Base-by-base conservation (phyloP, 345 rosid genomes). In the Eucalyptus rudis region DNA sequence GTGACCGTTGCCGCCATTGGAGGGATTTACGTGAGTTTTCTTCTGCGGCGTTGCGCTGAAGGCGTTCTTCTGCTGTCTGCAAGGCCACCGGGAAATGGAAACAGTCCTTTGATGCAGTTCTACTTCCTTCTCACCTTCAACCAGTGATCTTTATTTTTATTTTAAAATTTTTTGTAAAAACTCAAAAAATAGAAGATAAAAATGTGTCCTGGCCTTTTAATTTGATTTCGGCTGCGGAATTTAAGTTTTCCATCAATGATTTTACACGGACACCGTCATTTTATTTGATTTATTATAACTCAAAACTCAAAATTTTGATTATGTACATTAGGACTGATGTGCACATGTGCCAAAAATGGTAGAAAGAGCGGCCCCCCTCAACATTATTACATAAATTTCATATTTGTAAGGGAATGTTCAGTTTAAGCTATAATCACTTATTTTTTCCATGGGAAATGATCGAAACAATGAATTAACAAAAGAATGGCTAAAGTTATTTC, bases 311-410 rank as follows among this genome's bases (percentile, higher is more conserved):
- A 13, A 29, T 62, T 15, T 31, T 0, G 2, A 0, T 66, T 31
- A 3, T 64, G 17, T 64, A 7, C 31, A 62, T n/a, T 13, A 62
- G 33, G 7, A 13, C 5, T 0, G 76, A 0, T 7, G 76, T 0
- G 16, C 33, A n/a, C 16, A 7, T 62, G 19, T 62, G 17, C 71
- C 31, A 3, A 66, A 1, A n/a, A n/a, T 7, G 5, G 5, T 64
- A 15, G 1, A n/a, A n/a, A n/a, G 76, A 64, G 0, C 1, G 0
- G 5, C 3, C 76, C 3, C 0, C 14, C 24, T 5, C 44, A 4
- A 33, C 6, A 2, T 33, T 0, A 16, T 68, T 33, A 31, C 8
- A 17, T 5, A 20, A 31, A 24, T 68, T 68, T 31, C 20, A 8
- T 31, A 16, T 31, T 66, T 16, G 11, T 10, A 68, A 31, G 11